Conservation (phyloP, 306 rosid species). For the Luffa acutangula region DNA sequence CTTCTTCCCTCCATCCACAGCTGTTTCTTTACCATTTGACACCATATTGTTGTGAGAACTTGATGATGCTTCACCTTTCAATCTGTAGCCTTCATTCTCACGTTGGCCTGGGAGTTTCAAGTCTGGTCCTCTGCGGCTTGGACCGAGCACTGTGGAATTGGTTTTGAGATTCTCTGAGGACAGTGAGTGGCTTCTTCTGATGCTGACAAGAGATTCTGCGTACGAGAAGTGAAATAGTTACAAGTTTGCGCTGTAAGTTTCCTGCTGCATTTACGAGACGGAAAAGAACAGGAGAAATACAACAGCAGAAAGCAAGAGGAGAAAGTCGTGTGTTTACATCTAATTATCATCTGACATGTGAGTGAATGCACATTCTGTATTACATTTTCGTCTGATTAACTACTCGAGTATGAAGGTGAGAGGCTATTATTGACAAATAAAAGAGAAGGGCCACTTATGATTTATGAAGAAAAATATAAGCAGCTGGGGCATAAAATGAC, state of each 20-base stretch:
- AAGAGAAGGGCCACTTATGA: not conserved
- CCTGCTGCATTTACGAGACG: not conserved
- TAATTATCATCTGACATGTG: not conserved
- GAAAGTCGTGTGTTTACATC: not conserved
- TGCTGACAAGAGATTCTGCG: not conserved
- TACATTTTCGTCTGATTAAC: not conserved
- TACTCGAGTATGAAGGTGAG: not conserved
- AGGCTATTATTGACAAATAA: not conserved
- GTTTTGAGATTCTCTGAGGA: not conserved
- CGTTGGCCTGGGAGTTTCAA: not conserved
- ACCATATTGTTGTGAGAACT: not conserved
- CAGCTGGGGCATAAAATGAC: not conserved
- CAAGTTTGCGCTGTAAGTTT: not conserved
- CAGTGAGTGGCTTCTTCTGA: not conserved
- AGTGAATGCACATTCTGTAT: not conserved
- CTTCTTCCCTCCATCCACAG: constrained; percentile 5
- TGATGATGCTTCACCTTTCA: constrained; percentile 16
- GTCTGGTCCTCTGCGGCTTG: not conserved
- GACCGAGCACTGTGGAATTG: not conserved
- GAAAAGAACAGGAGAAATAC: not conserved
- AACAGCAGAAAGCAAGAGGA: not conserved
- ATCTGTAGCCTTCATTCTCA: not conserved
- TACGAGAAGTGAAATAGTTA: not conserved
- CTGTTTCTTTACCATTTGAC: not conserved
- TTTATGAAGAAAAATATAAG: not conserved